Conservation (phyloP, 2,329 filamentous ascomycete species). For the Pseudocercospora crystallina region DNA sequence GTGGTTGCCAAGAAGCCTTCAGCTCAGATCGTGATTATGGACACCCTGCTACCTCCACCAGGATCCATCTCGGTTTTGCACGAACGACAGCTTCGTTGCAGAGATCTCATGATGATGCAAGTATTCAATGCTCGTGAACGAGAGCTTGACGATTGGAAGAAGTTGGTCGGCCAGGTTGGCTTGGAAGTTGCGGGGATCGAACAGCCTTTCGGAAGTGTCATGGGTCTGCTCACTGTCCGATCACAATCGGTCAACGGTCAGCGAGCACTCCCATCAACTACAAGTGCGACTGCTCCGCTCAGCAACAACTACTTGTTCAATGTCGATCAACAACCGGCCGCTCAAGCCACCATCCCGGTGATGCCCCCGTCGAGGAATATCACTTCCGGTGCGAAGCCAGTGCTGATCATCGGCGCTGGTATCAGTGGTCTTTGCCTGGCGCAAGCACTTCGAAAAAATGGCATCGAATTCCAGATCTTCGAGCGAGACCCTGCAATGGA, state of each 20-base stretch:
- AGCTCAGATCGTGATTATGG: constrained; percentile 29
- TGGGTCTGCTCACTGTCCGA: constrained; percentile 18
- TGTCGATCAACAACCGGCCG: neutral
- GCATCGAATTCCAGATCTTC: constrained; percentile 23
- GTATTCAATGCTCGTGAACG: constrained; percentile 28
- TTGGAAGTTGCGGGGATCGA: constrained; percentile 13
- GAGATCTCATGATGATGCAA: constrained; percentile 28
- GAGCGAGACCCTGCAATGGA: constrained; percentile 23
- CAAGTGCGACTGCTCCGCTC: neutral
- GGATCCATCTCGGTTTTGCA: constrained; percentile 18
- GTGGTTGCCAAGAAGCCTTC: constrained; percentile 20
- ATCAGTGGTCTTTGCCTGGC: constrained; percentile 26
- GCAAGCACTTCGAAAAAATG: constrained; percentile 23
- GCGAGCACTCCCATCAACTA: neutral
- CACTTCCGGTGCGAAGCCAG: constrained; percentile 1
- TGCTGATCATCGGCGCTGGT: constrained; percentile 26
- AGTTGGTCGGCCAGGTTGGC: constrained; percentile 10
- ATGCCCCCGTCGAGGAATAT: neutral
- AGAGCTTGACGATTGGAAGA: constrained; percentile 25
- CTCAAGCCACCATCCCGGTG: neutral
- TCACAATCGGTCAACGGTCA: neutral
- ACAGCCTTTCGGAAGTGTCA: constrained; percentile 20
- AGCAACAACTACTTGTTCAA: too few species aligned
- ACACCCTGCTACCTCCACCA: constrained; percentile 21
- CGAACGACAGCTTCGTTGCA: constrained; percentile 21